phyloP scores from a whole-genome alignment of 1,139 yeast species.

The Saccharomyces hybrid region DNA sequence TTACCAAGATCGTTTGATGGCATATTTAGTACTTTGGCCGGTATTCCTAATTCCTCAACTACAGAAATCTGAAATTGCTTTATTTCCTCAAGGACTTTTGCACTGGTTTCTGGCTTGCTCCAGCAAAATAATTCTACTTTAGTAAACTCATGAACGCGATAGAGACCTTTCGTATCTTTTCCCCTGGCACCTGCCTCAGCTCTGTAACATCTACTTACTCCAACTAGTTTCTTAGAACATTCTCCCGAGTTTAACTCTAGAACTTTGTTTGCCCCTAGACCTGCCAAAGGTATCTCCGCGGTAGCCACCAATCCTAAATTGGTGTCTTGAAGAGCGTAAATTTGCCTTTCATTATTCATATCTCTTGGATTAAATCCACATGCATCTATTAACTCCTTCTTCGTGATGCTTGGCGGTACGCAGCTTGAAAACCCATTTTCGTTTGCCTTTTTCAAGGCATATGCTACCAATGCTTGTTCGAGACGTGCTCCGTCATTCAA shows the following conservation, averaged over 20 bases:
- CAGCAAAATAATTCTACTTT: conserved; percentile 91
- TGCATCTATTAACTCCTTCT: conserved; percentile 68
- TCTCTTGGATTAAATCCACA: conserved; percentile 97
- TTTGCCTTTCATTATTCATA: conserved; percentile 78
- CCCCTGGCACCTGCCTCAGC: conserved; percentile 99
- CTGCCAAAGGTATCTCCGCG: conserved; percentile 93
- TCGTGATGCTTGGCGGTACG: conserved; percentile 81
- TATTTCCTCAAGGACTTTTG: conserved; percentile 50
- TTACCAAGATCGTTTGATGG: conserved; percentile 89
- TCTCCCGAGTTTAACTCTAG: conserved; percentile 27
- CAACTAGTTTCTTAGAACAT: conserved; percentile 51
- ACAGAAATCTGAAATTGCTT: conserved; percentile 59
- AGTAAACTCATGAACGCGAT: conserved; percentile 96
- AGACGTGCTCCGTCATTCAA: conserved; percentile 80
- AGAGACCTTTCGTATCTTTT: conserved; percentile 82
- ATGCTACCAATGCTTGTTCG: conserved; percentile 85
- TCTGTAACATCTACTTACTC: conserved; percentile 79
- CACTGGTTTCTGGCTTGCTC: conserved; percentile 44
- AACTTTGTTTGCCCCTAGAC: conserved; percentile 43
- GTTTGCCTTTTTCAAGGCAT: conserved; percentile 62
- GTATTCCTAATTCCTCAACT: conserved; percentile 59
- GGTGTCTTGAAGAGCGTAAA: conserved; percentile 49
- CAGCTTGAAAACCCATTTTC: conserved; percentile 60
- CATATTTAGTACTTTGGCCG: conserved; percentile 80
- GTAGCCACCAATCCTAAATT: conserved; percentile 80